Evolutionary conservation across 2,329 filamentous ascomycete species (phyloP), one percentile per base, ranked within the genome.

Genomic region (Pseudodiploospora longispora): DNA sequence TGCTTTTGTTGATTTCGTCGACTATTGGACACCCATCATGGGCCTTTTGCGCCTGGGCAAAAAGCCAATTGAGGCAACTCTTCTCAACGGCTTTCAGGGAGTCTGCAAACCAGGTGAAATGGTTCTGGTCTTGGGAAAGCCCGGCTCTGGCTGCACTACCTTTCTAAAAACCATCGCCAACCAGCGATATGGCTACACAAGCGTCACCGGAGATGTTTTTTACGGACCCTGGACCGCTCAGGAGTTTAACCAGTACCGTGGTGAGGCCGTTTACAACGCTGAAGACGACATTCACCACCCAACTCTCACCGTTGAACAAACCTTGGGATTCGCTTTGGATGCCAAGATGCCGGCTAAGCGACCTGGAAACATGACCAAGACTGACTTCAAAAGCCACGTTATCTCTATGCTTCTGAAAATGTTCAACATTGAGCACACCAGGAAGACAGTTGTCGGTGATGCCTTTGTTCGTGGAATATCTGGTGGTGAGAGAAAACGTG

Each of bases 381-480:
- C 66, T 5, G 81, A 85, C 10, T 91, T 91, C 69, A 90, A 90
- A 68, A 74, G 85, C 40, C 80, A 81, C 53, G 80, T 94, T 46
- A 74, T 90, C 48, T 74, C 79, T 12, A 78, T 83, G 56, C 72
- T 95, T 47, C 71, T 95, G 41, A 87, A 87, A 58, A 93, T 94
- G 85, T 94, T 95, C 72, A 93, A 91, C 59, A 95, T 95, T 43
- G 85, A 90, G 61, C 88, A 95, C 62, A 94, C 88, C 0, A 76
- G 80, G 41, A 78, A 89, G 59, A 96, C 90, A 0, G 80, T 91
- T 30, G 87, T 95, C 28, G 90, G 90, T 6, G 85, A 93, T 50
- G 77, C 80, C 1, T 88, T 91, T 50, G 76, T 93, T 19, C 82
- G 86, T 41, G 89, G 88, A 60, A 75, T 94, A 1, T 87, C 81